These are phyloP conservation scores for Neurospora sp. DNA, from an alignment of 495 filamentous ascomycete genomes.

Conservation along the genomic window DNA sequence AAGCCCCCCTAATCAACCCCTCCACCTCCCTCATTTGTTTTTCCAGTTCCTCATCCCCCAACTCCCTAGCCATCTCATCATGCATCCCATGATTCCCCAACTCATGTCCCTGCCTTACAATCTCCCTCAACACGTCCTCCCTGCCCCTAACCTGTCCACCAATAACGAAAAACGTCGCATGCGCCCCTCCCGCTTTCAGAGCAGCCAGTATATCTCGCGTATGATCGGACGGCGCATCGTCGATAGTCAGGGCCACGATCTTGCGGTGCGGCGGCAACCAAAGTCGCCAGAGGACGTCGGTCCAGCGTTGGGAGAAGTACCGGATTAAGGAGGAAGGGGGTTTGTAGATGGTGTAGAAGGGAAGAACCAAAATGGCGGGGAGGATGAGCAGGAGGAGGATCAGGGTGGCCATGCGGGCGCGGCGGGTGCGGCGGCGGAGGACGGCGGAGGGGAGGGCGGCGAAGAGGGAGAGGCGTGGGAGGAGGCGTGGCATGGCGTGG, in stretches of 20 bases:
- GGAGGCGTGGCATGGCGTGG: conserved; percentile 11
- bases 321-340: conserved; percentile 56
- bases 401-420: conserved; percentile 46
- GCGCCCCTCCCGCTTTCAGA: conserved; percentile 45
- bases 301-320: conserved; percentile 59
- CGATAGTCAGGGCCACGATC: conserved; percentile 70
- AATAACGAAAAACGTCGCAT: conserved; percentile 72
- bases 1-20: conserved; percentile 43
- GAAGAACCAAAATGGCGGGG: conserved; percentile 36
- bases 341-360: conserved; percentile 62
- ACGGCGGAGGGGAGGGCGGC: conserved; percentile 33
- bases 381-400: conserved; percentile 38
- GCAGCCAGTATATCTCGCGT: conserved; percentile 61
- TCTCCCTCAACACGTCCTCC: conserved; percentile 46
- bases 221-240: conserved; percentile 68
- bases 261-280: conserved; percentile 40
- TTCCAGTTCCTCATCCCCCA: conserved; percentile 31
- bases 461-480: conserved; percentile 33
- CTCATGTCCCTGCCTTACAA: conserved; percentile 58
- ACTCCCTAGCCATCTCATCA: conserved; percentile 57
- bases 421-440: conserved; percentile 45
- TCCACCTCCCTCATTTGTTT: conserved; percentile 36
- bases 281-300: conserved; percentile 65
- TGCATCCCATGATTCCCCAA: conserved; percentile 79
- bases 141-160: conserved; percentile 58